Percentiles rank a stretch among this genome's conserved stretches.
These are phyloP conservation scores for Ceratobasidium sp. DNA, from an alignment of 1,284 basidiomycete genomes.

Conservation along the genomic window DNA sequence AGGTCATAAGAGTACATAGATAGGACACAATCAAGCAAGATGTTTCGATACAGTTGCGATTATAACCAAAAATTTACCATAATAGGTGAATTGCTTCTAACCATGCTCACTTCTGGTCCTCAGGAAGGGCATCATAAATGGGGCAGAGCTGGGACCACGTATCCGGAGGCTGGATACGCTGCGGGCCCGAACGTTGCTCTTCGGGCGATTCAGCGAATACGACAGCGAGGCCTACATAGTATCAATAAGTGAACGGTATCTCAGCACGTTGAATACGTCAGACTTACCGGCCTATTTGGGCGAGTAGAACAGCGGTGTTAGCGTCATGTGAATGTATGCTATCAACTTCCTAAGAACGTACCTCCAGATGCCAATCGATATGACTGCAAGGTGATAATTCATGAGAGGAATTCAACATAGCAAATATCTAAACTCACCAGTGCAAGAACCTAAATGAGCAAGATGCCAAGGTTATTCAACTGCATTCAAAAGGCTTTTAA, in stretches of 20 bases:
- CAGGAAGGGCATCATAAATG: conserved; percentile 9
- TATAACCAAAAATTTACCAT: too few species aligned
- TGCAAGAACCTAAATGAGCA: conserved; percentile 50
- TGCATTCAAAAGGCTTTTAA: background rate
- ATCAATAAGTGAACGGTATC: background rate
- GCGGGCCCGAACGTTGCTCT: conserved; percentile 42
- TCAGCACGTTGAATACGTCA: background rate
- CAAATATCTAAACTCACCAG: conserved; percentile 40
- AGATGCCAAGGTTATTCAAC: background rate
- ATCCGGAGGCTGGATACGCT: conserved; percentile 39
- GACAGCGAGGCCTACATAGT: conserved; percentile 50
- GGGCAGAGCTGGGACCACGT: conserved; percentile 52
- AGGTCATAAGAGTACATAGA: background rate
- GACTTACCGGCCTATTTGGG: conserved; percentile 14
- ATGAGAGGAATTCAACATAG: background rate
- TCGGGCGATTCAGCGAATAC: conserved; percentile 53
- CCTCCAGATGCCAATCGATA: conserved; percentile 57
- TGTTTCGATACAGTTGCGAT: too few species aligned
- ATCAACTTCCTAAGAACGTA: conserved; percentile 43
- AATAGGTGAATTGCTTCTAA: too few species aligned
- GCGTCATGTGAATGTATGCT: background rate
- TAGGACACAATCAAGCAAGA: too few species aligned
- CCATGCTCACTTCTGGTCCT: conserved; percentile 4
- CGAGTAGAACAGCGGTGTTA: background rate
- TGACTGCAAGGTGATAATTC: conserved; percentile 54